Evolutionary conservation across 163 green algal species (phyloP).

Genomic region (Chloromonas sp.): DNA sequence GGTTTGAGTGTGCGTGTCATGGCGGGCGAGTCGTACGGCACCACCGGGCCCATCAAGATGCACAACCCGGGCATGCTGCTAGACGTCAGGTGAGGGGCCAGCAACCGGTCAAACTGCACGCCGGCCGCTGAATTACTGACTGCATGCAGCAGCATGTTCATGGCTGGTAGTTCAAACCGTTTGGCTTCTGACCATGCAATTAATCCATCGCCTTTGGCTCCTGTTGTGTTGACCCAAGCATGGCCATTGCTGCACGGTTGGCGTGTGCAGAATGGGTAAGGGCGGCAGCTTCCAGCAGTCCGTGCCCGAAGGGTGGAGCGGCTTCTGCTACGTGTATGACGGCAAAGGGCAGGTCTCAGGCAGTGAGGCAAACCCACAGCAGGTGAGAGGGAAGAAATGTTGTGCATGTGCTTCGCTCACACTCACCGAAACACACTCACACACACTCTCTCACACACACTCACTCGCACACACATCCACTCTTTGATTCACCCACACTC

Average conservation of each 20-base stretch:
- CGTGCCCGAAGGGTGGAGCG: constrained; percentile 51
- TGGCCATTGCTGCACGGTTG: too few species aligned
- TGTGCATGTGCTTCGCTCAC: too few species aligned
- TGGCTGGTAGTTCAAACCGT: too few species aligned
- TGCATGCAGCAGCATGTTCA: not conserved
- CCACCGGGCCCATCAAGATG: constrained; percentile 63
- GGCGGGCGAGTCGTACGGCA: constrained; percentile 53
- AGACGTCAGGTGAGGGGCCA: constrained; percentile 53
- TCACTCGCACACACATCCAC: too few species aligned
- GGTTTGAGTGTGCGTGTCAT: constrained; percentile 68
- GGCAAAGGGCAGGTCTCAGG: constrained; percentile 65
- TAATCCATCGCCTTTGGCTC: too few species aligned
- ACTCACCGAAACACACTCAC: too few species aligned
- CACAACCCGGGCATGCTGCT: constrained; percentile 80
- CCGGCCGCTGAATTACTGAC: not conserved
- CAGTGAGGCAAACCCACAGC: constrained; percentile 29
- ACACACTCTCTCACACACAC: too few species aligned
- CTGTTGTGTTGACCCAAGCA: too few species aligned
- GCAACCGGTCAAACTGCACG: not conserved
- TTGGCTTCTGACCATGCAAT: too few species aligned
- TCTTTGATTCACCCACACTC: too few species aligned
- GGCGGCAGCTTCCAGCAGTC: constrained; percentile 1
- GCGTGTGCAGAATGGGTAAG: not conserved
- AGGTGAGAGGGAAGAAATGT: constrained; percentile 10
- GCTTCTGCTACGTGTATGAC: constrained; percentile 80